Evolutionary conservation across 75 land plant species (phyloP), one percentile per base, ranked within the genome.

Genomic region (Pinus taeda): DNA sequence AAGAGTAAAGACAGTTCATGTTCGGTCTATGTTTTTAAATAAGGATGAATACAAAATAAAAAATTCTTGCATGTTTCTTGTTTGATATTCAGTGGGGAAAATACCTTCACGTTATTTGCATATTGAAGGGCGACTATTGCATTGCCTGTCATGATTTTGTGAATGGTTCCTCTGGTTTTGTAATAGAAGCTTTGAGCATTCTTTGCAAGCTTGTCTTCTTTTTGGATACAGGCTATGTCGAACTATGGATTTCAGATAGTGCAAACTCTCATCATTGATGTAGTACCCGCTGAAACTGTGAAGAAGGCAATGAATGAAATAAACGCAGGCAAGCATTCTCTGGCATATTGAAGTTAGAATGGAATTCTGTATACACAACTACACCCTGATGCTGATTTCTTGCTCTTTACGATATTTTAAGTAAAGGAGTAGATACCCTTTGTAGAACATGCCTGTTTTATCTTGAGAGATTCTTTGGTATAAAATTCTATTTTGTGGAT

Each of bases 241-340:
- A 67, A 37, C 21, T 82, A 89, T 75, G 82, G 84, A 20, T 84
- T 62, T 79, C 77, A 80, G 55, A 87, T 81, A 0, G 90, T 85
- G 63, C 85, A 84, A 75, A 84, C 88, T n/a, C 79, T 86, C 21
- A 83, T 86, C 70, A 78, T 84, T 3, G 90, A 87, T 79, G 70
- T 80, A 17, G 80, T 75, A 37, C 88, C 83, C 13, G 81, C 78
- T 73, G 79, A 69, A 59, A 56, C 53, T 39, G 86, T 83, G 53
- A 78, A 74, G 71, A 55, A 60, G 20, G 83, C 78, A 29, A 81
- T 83, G 81, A 81, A 81, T 66, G 85, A 83, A 24, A 84, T 79
- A 63, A 80, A 80, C 78, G 84, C 84, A 69, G 85, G 85, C 77
- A 64, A 57, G 39, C 39, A 67, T 37, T 67, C 45, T 67, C 45